Evolutionary conservation across 306 rosid genomes (phyloP), one percentile per base, ranked within the genome.

Genomic region (Urtica urens): DNA sequence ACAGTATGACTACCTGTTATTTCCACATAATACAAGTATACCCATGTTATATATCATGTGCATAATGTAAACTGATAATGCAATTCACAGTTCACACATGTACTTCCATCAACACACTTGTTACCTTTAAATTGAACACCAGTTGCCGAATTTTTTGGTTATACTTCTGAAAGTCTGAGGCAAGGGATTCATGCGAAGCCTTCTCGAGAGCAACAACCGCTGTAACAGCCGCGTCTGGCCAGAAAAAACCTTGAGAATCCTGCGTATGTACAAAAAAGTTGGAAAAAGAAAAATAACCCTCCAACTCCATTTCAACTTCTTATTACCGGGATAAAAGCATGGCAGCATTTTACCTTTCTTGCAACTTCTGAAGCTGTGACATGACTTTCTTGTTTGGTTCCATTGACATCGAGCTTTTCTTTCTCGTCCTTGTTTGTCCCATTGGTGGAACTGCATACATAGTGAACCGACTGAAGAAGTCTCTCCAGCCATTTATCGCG

Each of bases 401-500:
- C 85, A 68, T 70, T 72, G 46, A 65, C 53, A 57, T 51, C 60
- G 24, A 30, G 47, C 72, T 73, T 67, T 62, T 49, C 78, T 30
- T 71, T 69, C 46, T 61, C 87, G 58, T 68, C 77, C 47, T 11
- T 69, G 50, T 49, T 64, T 31, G 8, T 16, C 26, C 37, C 49
- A 23, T 73, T 80, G n/a, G 65, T 64, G 54, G 77, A 40, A 50
- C 39, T 49, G 73, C 94, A 92, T 50, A 77, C 51, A 50, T 71
- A 62, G 46, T 65, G 81, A 53, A 92, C 35, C 28, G 67, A 67
- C 53, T 67, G 72, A 54, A 92, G 76, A 69, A 86, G 78, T 62
- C 64, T 80, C 77, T 82, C 94, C 83, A 82, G 59, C 87, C 99
- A 82, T 80, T 56, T 86, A 68, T 92, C 99, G 18, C 99, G 92